phyloP scores from a whole-genome alignment of 2,329 filamentous ascomycete genomes.

The Sclerotinia glacialis region DNA sequence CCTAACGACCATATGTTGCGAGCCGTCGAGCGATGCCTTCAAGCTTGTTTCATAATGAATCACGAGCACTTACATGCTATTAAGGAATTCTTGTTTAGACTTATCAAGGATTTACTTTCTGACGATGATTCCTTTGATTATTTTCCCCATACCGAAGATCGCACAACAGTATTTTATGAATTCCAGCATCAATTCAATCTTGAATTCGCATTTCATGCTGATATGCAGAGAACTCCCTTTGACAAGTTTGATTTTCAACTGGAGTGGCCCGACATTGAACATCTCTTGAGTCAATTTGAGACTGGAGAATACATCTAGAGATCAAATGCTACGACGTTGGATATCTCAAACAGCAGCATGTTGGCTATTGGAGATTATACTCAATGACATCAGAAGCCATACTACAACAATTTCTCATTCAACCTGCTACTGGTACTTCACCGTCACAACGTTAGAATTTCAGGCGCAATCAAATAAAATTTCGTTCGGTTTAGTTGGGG shows the following conservation, averaged over 20 bases:
- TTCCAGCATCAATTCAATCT: conserved; percentile 32
- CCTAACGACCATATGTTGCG: conserved; percentile 23
- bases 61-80: conserved; percentile 17
- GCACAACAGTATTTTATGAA: conserved; percentile 25
- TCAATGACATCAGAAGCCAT: background rate
- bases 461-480: background rate
- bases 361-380: background rate
- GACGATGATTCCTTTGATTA: conserved; percentile 24
- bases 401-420: too few relatives aligned
- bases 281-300: conserved; percentile 7
- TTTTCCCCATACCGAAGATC: conserved; percentile 22
- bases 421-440: background rate
- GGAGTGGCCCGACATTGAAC: conserved; percentile 14
- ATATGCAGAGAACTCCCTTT: conserved; percentile 1
- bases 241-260: conserved; percentile 11
- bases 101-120: conserved; percentile 30
- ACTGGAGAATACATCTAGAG: background rate
- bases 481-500: background rate
- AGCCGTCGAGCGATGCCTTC: conserved; percentile 29
- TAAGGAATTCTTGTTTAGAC: conserved; percentile 30
- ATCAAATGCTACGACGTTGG: conserved; percentile 9
- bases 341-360: background rate
- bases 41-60: conserved; percentile 25
- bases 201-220: conserved; percentile 30
- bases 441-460: background rate